A percentile compares a stretch with the other conserved stretches of the same genome.
phyloP scores from a whole-genome alignment of 768 basidiomycete genomes.

The Tricholoma bakamatsutake region DNA sequence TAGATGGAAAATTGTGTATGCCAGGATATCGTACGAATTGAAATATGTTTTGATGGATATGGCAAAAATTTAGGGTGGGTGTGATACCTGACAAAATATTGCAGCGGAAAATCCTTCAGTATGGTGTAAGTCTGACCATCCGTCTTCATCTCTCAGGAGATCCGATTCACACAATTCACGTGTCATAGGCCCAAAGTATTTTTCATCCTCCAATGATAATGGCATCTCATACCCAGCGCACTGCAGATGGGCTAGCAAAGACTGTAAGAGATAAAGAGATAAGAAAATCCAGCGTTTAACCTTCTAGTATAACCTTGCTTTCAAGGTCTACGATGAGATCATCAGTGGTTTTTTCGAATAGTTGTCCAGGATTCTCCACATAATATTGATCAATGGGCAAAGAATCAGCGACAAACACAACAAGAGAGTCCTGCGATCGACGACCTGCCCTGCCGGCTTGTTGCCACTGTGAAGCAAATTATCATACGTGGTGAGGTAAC shows the following conservation, averaged over 20 bases:
- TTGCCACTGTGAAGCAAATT: constrained; percentile 51
- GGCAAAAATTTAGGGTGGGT: constrained; percentile 76
- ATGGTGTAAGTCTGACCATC: constrained; percentile 49
- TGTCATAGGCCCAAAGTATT: constrained; percentile 66
- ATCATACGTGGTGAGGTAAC: no score
- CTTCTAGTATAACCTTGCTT: constrained; percentile 69
- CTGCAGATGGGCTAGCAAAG: constrained; percentile 63
- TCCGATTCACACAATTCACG: constrained; percentile 53
- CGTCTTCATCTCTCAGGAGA: constrained; percentile 67
- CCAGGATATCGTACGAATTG: constrained; percentile 45
- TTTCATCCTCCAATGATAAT: constrained; percentile 52
- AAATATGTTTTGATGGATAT: constrained; percentile 64
- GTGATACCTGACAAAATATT: constrained; percentile 56
- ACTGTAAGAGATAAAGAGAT: background rate
- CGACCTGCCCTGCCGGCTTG: constrained; percentile 87
- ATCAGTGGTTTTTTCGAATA: constrained; percentile 58
- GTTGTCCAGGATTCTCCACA: constrained; percentile 57
- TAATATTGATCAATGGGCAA: constrained; percentile 75
- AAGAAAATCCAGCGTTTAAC: constrained; percentile 13
- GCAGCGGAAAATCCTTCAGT: background rate
- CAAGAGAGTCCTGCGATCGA: constrained; percentile 71
- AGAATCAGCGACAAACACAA: constrained; percentile 63
- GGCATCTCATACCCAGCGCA: constrained; percentile 89
- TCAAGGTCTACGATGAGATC: constrained; percentile 69
- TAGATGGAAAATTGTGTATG: background rate